Conservation (phyloP, 495 filamentous ascomycete species). For the Pyrenopolyporus hunteri region DNA sequence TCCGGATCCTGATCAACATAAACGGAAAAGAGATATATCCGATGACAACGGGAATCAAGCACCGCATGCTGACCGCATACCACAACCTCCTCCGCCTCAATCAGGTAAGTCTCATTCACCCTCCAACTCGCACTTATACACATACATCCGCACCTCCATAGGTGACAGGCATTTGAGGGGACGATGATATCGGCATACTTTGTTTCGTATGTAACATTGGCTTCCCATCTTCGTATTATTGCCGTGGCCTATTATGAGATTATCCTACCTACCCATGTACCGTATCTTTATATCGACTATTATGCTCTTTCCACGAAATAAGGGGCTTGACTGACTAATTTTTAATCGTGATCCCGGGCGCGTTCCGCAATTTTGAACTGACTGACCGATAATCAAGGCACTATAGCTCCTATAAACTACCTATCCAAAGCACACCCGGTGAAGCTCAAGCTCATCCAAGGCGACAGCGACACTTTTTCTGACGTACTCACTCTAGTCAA, state of each 20-base stretch:
- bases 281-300: slow-evolving; percentile 23
- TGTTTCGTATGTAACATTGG: slow-evolving; percentile 23
- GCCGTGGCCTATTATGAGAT: slow-evolving; percentile 6
- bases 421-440: slow-evolving; percentile 52
- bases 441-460: slow-evolving; percentile 54
- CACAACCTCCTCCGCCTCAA: slow-evolving; percentile 52
- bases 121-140: slow-evolving; percentile 21
- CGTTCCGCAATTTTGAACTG: slow-evolving; percentile 7
- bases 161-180: slow-evolving; percentile 18
- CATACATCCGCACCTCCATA: slow-evolving; percentile 17
- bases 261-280: slow-evolving; percentile 4
- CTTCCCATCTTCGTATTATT: slow-evolving; percentile 1
- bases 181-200: background rate
- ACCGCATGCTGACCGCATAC: slow-evolving; percentile 48
- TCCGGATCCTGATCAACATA: slow-evolving; percentile 45
- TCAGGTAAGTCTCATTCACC: slow-evolving; percentile 46
- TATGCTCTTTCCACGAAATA: too few species aligned
- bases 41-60: slow-evolving; percentile 48
- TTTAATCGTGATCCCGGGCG: too few species aligned
- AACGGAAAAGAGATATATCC: slow-evolving; percentile 49
- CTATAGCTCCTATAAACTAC: slow-evolving; percentile 80
- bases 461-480: slow-evolving; percentile 51
- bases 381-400: slow-evolving; percentile 42
- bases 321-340: background rate
- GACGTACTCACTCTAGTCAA: slow-evolving; percentile 67